Conservation (phyloP, 148 eudicot species). For the Chenopodium album region DNA sequence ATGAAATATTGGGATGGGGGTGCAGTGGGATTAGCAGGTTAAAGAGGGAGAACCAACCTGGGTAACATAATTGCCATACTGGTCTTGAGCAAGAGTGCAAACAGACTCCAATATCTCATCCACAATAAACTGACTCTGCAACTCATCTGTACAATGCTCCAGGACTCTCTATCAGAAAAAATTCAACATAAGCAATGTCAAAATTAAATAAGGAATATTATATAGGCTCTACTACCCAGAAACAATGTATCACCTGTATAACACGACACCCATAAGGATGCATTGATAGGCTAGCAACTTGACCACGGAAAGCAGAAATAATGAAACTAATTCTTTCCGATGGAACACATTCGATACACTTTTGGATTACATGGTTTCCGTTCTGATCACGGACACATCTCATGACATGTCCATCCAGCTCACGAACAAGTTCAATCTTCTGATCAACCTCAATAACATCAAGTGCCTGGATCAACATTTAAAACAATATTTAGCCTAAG, state of each 20-base stretch:
- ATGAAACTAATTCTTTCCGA: slow-evolving; percentile 65
- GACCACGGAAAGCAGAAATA: slow-evolving; percentile 68
- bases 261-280: slow-evolving; percentile 99
- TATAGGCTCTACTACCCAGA: not conserved
- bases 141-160: slow-evolving; percentile 70
- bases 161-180: slow-evolving; percentile 61
- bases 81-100: slow-evolving; percentile 82
- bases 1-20: not conserved
- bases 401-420: slow-evolving; percentile 86
- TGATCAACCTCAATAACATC: slow-evolving; percentile 90
- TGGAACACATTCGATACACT: slow-evolving; percentile 88
- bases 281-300: slow-evolving; percentile 72
- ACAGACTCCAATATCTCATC: slow-evolving; percentile 89
- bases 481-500: slow-evolving; percentile 5
- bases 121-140: slow-evolving; percentile 67
- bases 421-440: slow-evolving; percentile 68
- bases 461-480: slow-evolving; percentile 59
- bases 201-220: not conserved
- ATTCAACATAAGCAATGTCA: slow-evolving; percentile 11
- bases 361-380: slow-evolving; percentile 93
- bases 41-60: slow-evolving; percentile 51
- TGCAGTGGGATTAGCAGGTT: not conserved
- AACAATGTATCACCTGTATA: slow-evolving; percentile 60
- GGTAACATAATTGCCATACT: slow-evolving; percentile 93
- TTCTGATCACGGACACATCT: slow-evolving; percentile 93